Evolutionary conservation across 108 stramenopile genomes (phyloP), one percentile per base, ranked within the genome.

Genomic region (Nitzschia sp.): DNA sequence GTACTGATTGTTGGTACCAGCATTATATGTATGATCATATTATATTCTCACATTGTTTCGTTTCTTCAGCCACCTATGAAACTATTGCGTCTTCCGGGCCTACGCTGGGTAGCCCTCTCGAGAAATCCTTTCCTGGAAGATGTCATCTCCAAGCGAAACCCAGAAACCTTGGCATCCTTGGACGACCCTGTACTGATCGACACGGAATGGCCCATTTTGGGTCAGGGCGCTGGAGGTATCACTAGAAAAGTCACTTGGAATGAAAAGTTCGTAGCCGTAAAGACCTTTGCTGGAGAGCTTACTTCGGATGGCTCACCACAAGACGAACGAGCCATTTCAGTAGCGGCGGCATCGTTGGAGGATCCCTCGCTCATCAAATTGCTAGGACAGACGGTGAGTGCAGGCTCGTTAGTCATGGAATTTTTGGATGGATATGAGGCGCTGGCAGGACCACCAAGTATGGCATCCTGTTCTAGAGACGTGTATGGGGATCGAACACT

Each of bases 381-480:
- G 6, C 45, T 79, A 26, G 86, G 86, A 28, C 60, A 81, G 76
- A 87, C 86, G 0, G 28, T 15, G 23, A 9, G 25, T 0, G 30
- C 56, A 8, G 80, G 78, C 17, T 58, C 75, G 17, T 76, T 89
- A 56, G 79, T 89, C 22, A 82, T 89, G 84, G 88, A 85, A 61
- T 78, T 74, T 31, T 55, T 89, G 32, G 58, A 81, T 2, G 58
- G 59, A 25, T 81, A 79, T 36, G 13, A 32, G n/a, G 80, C 77
- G 16, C 45, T 89, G 63, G 84, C 82, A 0, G 77, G 68, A n/a
- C 88, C 88, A 25, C 88, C 88, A 15, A 80, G 72, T 45, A 31
- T 89, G 54, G 70, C 74, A 45, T 69, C 84, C 0, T 89, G 88
- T 59, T 80, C 88, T 0, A 66, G 88, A 26, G 88, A 89, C 73